Evolutionary conservation across 2,329 filamentous ascomycete species (phyloP), one percentile per base, ranked within the genome.

Genomic region (Sporothrix brasiliensis): DNA sequence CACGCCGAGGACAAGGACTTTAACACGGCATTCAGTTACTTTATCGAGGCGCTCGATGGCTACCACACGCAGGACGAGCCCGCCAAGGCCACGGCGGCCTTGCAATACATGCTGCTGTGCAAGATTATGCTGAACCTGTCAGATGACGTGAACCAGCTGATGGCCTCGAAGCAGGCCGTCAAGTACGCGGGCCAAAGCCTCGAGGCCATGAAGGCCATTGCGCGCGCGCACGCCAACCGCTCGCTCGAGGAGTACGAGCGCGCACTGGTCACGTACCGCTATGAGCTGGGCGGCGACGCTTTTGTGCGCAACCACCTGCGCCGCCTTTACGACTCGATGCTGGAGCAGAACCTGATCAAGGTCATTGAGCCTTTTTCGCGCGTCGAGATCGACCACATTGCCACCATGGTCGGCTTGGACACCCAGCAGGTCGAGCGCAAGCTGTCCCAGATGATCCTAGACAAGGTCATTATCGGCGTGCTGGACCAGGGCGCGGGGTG

Each of bases 31-130:
- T 99, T 92, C 82, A 97, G 94, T 66, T 99, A 99, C 86, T 99
- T 99, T 81, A 98, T 99, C 81, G 95, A 99, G 83, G 95, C 96
- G 2, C 89, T 99, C 74, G 95, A 99, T 79, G 95, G 95, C 72
- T 99, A 98, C 82, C 93, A 95, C 82, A 90, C 91, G 61, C 93
- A 97, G 80, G 95, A 99, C 75, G 93, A 97, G 79, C 84, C 89
- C 52, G 83, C 86, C 74, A 93, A 94, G 82, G 95, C 96, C n/a
- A 96, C 94, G n/a, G 92, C 94, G 14, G 93, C 95, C 13, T 85
- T 99, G 74, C 95, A 99, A 84, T 99, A 99, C 86, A 99, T 99
- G 95, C 88, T 99, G 69, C 89, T 99, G 49, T 98, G 95, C 89
- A 99, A 99, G 85, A 95, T 99, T 81, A 99, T 99, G 96, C 87